These are phyloP conservation scores for Zygosaccharomyces pseudorouxii DNA, from an alignment of 805 yeast species.

Conservation along the genomic window DNA sequence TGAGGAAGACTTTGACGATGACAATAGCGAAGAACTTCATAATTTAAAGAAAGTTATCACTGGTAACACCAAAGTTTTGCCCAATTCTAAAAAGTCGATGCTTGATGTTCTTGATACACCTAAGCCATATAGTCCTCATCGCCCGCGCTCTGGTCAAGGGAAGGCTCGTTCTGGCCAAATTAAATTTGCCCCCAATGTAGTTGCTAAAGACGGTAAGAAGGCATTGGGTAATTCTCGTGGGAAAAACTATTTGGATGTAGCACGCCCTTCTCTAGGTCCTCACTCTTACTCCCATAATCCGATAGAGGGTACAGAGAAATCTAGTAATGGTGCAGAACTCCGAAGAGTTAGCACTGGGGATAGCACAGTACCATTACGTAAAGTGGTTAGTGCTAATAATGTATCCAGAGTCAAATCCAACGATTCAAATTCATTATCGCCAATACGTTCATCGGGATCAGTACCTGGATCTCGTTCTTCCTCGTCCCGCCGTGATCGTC, in stretches of 20 bases:
- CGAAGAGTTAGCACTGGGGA: conserved; percentile 8
- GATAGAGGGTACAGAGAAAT: not conserved
- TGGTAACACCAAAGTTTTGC: conserved; percentile 19
- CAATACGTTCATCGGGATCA: conserved; percentile 7
- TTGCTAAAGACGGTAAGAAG: conserved; percentile 22
- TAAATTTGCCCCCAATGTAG: conserved; percentile 26
- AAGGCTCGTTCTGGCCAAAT: conserved; percentile 19
- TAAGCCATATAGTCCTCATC: conserved; percentile 6
- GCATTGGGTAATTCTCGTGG: conserved; percentile 16
- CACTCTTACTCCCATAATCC: conserved; percentile 1
- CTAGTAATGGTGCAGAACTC: conserved; percentile 5
- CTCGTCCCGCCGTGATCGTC: conserved; percentile 4
- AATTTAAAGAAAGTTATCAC: conserved; percentile 25
- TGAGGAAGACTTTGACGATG: conserved; percentile 11
- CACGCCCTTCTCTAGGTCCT: not conserved
- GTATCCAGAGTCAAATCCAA: conserved; percentile 16
- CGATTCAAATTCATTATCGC: conserved; percentile 12
- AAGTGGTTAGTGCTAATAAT: conserved; percentile 24
- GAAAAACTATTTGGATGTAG: conserved; percentile 3
- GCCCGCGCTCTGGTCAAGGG: not conserved
- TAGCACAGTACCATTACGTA: conserved; percentile 14
- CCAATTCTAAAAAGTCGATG: conserved; percentile 21
- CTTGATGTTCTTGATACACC: conserved; percentile 20
- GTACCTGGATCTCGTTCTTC: conserved; percentile 5
- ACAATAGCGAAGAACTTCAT: conserved; percentile 6